Percentiles rank a stretch among this genome's conserved stretches.
These are phyloP conservation scores for Lodderomyces parapsilosis DNA, from an alignment of 1,139 yeast genomes.

Conservation along the genomic window DNA sequence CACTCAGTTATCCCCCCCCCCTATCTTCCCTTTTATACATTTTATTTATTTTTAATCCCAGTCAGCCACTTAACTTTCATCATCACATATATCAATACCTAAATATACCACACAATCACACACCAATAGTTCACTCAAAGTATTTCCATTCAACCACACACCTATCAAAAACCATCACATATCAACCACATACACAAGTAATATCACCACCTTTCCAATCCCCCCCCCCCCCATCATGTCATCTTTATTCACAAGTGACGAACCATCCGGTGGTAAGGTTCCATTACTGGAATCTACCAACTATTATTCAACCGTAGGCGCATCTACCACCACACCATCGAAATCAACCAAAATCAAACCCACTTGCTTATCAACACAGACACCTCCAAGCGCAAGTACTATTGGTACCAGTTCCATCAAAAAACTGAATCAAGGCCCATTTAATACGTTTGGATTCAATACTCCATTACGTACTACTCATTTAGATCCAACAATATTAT, in stretches of 20 bases:
- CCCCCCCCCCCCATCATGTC: neutral
- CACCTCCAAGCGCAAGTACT: constrained; percentile 4
- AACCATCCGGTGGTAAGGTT: neutral
- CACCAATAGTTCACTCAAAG: too few species aligned
- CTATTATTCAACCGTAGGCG: neutral
- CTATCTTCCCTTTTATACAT: too few species aligned
- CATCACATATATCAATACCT: too few species aligned
- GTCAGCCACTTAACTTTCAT: too few species aligned
- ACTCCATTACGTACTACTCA: constrained; percentile 13
- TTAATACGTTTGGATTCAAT: constrained; percentile 5
- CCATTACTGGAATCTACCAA: constrained; percentile 7
- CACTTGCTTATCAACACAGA: neutral
- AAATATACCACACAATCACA: too few species aligned
- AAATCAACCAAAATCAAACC: constrained; percentile 13
- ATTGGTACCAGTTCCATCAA: neutral
- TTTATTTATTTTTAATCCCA: too few species aligned
- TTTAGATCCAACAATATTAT: constrained; percentile 13
- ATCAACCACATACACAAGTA: too few species aligned
- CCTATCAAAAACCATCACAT: too few species aligned
- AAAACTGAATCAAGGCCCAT: neutral
- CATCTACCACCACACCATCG: constrained; percentile 29
- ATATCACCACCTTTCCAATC: too few species aligned
- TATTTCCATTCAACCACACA: too few species aligned
- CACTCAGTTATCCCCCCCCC: too few species aligned
- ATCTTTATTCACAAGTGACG: constrained; percentile 2